phyloP scores from a whole-genome alignment of 441 rosid species.

The Cnidoscolus chayamansa region DNA sequence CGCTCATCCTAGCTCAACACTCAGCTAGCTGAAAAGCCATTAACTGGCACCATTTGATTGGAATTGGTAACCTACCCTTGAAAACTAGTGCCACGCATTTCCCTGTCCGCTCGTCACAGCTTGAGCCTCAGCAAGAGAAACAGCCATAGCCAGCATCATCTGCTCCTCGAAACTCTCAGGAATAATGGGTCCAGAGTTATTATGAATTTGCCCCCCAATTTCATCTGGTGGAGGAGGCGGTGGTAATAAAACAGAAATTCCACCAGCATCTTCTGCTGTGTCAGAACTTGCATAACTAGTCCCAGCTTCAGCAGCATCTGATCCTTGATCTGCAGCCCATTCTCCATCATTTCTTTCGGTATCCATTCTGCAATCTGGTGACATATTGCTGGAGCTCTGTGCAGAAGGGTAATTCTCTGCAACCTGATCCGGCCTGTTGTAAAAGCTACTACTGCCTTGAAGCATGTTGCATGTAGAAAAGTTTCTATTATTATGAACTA shows the following conservation, averaged over 20 bases:
- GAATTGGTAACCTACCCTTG: conserved; percentile 13
- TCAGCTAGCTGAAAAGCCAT: conserved; percentile 22
- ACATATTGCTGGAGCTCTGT: conserved; percentile 29
- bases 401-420: conserved; percentile 36
- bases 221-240: conserved; percentile 33
- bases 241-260: conserved; percentile 26
- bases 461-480: conserved; percentile 31
- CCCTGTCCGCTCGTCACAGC: conserved; percentile 46
- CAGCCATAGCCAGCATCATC: conserved; percentile 96
- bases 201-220: conserved; percentile 35
- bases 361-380: conserved; percentile 32
- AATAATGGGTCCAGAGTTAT: conserved; percentile 42
- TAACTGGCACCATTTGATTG: conserved; percentile 21
- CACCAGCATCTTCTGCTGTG: conserved; percentile 39
- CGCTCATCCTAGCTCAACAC: conserved; percentile 20
- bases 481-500: conserved; percentile 32
- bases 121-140: conserved; percentile 82
- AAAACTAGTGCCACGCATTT: conserved; percentile 65
- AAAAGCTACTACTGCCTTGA: conserved; percentile 37
- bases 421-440: conserved; percentile 34
- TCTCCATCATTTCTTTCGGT: conserved; percentile 40
- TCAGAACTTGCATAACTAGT: conserved; percentile 61
- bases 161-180: conserved; percentile 94
- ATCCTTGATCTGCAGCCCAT: conserved; percentile 49
- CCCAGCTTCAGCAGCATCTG: conserved; percentile 61